Percentiles rank a stretch among this genome's conserved stretches.
phyloP scores from a whole-genome alignment of 257 asterid species.

The Capsicum rhomboideum region DNA sequence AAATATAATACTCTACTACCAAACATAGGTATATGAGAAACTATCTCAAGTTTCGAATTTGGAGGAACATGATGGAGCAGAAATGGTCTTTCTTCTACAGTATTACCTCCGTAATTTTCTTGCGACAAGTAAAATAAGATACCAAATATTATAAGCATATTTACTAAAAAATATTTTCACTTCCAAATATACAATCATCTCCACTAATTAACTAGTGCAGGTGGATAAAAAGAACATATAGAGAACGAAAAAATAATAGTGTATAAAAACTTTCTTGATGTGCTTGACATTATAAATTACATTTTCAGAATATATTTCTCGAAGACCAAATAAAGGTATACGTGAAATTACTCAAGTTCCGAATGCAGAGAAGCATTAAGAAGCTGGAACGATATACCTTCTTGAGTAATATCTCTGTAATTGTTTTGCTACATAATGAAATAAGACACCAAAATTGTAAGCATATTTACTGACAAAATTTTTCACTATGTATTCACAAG shows the following conservation, averaged over 20 bases:
- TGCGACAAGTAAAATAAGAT: background rate
- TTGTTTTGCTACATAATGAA: too few species aligned
- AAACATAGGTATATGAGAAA: background rate
- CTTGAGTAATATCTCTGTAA: too few species aligned
- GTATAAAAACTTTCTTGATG: too few species aligned
- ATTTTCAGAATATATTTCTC: too few species aligned
- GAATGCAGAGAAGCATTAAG: too few species aligned
- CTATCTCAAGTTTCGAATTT: background rate
- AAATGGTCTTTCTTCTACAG: background rate
- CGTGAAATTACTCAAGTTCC: too few species aligned
- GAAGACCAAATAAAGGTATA: too few species aligned
- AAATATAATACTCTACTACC: background rate
- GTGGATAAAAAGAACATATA: background rate
- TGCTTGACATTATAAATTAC: too few species aligned
- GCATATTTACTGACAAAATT: background rate
- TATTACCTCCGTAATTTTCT: background rate
- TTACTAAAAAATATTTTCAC: background rate
- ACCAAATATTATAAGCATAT: background rate
- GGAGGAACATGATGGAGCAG: background rate
- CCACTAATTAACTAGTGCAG: background rate
- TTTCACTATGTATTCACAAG: background rate
- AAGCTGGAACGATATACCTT: too few species aligned
- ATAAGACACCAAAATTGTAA: background rate
- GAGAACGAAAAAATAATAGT: too few species aligned
- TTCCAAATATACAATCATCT: background rate